phyloP scores from a whole-genome alignment of 2,329 filamentous ascomycete genomes.

The Ceratocystis destructans region DNA sequence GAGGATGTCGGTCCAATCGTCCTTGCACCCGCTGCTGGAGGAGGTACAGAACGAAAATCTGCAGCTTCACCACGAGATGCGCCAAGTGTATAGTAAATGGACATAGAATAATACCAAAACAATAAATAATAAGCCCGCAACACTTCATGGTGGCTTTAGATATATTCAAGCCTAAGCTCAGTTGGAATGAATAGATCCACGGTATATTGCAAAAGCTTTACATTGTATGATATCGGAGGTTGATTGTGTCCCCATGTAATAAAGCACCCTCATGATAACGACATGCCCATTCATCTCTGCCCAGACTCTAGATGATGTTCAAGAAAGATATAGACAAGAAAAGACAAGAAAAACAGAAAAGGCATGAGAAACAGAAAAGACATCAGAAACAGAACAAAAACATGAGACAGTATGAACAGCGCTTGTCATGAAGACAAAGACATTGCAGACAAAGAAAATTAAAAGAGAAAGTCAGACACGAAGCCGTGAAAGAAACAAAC shows the following conservation, averaged over 20 bases:
- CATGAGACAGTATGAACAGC: neutral
- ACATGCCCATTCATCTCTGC: neutral
- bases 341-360: neutral
- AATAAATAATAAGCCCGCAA: too few relatives aligned
- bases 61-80: too few relatives aligned
- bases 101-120: too few relatives aligned
- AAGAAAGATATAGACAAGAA: constrained; percentile 6
- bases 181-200: too few relatives aligned
- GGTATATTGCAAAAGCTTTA: too few relatives aligned
- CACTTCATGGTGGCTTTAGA: too few relatives aligned
- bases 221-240: too few relatives aligned
- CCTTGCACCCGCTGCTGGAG: too few relatives aligned
- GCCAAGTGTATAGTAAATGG: too few relatives aligned
- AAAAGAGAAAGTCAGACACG: neutral
- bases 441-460: neutral
- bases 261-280: neutral
- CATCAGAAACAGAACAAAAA: neutral
- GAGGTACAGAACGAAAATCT: too few relatives aligned
- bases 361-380: neutral
- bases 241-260: neutral
- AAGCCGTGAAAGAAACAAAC: neutral
- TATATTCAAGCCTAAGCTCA: too few relatives aligned
- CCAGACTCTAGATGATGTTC: neutral
- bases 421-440: neutral
- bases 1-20: too few relatives aligned